Evolutionary conservation across 352 stramenopile genomes (phyloP).

Genomic region (Globisporangium heterothallicum): DNA sequence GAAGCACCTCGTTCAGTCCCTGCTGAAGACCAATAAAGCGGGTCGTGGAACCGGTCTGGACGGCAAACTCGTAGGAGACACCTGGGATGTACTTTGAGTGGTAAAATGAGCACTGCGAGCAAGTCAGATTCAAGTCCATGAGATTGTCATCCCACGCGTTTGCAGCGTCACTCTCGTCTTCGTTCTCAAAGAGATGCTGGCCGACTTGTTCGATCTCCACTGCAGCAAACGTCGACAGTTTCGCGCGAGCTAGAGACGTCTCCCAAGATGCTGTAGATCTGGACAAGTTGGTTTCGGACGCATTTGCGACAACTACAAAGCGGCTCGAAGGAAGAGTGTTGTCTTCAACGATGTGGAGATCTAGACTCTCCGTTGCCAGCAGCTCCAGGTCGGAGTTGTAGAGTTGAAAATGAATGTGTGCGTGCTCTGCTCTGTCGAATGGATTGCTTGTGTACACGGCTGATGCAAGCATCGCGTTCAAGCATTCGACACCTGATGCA

Average conservation of each 20-base stretch:
- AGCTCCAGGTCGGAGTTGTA: slow-evolving; percentile 10
- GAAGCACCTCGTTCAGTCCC: slow-evolving; percentile 19
- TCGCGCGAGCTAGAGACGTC: background rate
- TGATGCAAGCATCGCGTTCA: slow-evolving; percentile 18
- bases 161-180: background rate
- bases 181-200: background rate
- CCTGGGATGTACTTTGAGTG: slow-evolving; percentile 26
- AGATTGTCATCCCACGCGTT: slow-evolving; percentile 1
- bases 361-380: background rate
- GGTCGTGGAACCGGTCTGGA: slow-evolving; percentile 14
- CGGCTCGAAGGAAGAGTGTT: slow-evolving; percentile 2
- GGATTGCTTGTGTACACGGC: background rate
- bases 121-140: slow-evolving; percentile 24
- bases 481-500: slow-evolving; percentile 17
- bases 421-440: background rate
- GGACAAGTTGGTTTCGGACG: background rate
- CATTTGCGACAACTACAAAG: slow-evolving; percentile 5
- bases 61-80: slow-evolving; percentile 38
- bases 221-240: background rate
- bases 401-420: slow-evolving; percentile 5
- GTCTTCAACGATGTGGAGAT: background rate
- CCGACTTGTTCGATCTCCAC: background rate
- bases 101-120: slow-evolving; percentile 21
- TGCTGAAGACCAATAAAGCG: slow-evolving; percentile 17
- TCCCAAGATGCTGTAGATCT: background rate